Conservation (phyloP, 2,329 filamentous ascomycete species). For the Neonectria neomacrospora region DNA sequence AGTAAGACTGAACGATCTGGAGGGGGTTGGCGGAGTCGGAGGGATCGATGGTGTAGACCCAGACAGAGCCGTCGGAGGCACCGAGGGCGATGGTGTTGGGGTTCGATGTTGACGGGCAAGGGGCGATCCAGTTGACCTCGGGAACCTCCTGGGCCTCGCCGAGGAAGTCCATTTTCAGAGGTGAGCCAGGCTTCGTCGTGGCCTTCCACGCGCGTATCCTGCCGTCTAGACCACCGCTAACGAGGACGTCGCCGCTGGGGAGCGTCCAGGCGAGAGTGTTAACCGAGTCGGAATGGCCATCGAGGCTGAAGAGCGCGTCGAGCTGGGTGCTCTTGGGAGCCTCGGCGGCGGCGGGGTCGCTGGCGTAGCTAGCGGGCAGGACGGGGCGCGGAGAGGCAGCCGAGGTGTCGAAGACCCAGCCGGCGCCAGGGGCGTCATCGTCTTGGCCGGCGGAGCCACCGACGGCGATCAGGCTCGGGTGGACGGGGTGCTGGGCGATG, state of each 20-base stretch:
- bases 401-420: slow-evolving; percentile 84
- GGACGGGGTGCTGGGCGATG: slow-evolving; percentile 89
- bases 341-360: slow-evolving; percentile 68
- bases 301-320: slow-evolving; percentile 75
- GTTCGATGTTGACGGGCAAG: slow-evolving; percentile 77
- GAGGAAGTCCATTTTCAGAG: slow-evolving; percentile 69
- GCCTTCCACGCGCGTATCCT: slow-evolving; percentile 77
- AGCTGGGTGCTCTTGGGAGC: slow-evolving; percentile 65
- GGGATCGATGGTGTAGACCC: slow-evolving; percentile 90
- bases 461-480: slow-evolving; percentile 83
- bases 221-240: slow-evolving; percentile 91
- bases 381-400: slow-evolving; percentile 73
- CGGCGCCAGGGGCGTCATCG: slow-evolving; percentile 76
- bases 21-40: slow-evolving; percentile 70
- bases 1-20: slow-evolving; percentile 89
- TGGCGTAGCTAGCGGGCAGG: slow-evolving; percentile 80
- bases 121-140: slow-evolving; percentile 89
- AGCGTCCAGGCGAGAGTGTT: slow-evolving; percentile 87
- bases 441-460: slow-evolving; percentile 76
- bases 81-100: slow-evolving; percentile 89
- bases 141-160: slow-evolving; percentile 89
- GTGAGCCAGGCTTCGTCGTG: slow-evolving; percentile 57
- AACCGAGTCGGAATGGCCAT: slow-evolving; percentile 93
- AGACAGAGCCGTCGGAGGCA: slow-evolving; percentile 90
- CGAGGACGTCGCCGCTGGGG: slow-evolving; percentile 82